Base-by-base conservation (phyloP, 2,329 filamentous ascomycete genomes). In the Aspergillus latus region DNA sequence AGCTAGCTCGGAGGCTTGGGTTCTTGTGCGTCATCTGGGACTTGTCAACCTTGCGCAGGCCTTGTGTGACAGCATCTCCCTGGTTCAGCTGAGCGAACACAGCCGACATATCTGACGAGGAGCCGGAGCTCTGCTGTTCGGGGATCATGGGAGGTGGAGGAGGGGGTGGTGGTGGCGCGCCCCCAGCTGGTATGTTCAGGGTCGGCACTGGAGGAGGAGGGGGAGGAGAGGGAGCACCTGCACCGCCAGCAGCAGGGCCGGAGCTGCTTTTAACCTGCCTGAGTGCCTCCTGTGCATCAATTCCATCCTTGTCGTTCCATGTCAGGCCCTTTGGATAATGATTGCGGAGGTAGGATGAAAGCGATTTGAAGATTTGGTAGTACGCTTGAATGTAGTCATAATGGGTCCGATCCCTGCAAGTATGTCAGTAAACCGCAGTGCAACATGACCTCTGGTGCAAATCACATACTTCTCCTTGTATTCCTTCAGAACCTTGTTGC, bases 1-100 rank as follows among this genome's bases (percentile, higher is more conserved):
- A 88, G 59, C 80, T 80, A 26, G 89, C 84, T 60, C 94, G 87
- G 56, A 99, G 80, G 8, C 87, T 85, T 11, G 94, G 94, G 76
- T 99, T 99, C 80, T 97, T 97, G 78, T 99, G 94, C 58, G 94
- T 99, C 93, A 97, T 97, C 74, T 97, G 83, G 52, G 89, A 94
- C 70, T 88, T 88, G 77, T 97, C 93, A 49, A 99, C 94, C 80
- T 97, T 99, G 64, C 89, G 88, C 36, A 99, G 82, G 32, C 89
- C 87, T 63, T 90, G 86, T 3, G 94, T 99, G 58, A 99, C 90
- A n/a, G 84, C 82, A 58, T 90, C 86, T 56, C 94, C 94, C 72
- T 88, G 88, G 76, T 97, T 97, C 52, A 99, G 79, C 63, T 97
- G 89, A 40, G 88, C 88, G 72, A 99, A 99, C 2, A 99, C 92